A percentile compares a stretch with the other conserved stretches of the same genome.
phyloP scores from a whole-genome alignment of 306 rosid species.

The Vicia villosa region DNA sequence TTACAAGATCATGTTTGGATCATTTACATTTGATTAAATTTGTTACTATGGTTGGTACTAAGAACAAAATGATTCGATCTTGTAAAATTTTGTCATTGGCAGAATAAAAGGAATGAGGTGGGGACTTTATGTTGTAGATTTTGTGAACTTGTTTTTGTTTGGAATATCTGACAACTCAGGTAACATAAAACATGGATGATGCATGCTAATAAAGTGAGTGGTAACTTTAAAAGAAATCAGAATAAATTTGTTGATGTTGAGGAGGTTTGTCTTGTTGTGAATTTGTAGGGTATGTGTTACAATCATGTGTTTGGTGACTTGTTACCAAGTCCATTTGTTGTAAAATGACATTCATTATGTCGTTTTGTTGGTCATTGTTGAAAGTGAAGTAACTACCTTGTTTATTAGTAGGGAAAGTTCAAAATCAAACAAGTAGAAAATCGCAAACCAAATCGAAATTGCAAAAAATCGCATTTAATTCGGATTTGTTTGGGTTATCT shows the following conservation, averaged over 20 bases:
- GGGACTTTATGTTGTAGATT: constrained; percentile 14
- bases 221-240: neutral
- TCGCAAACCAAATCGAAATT: too few relatives aligned
- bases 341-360: neutral
- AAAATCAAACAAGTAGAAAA: too few relatives aligned
- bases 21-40: constrained; percentile 58
- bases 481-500: too few relatives aligned
- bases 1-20: constrained; percentile 50
- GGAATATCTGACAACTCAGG: neutral
- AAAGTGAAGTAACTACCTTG: neutral
- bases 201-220: constrained; percentile 2
- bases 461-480: too few relatives aligned
- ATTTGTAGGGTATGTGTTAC: constrained; percentile 1
- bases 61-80: constrained; percentile 14
- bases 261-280: constrained; percentile 11
- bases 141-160: constrained; percentile 1
- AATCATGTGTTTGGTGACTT: constrained; percentile 9
- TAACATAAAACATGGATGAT: constrained; percentile 5
- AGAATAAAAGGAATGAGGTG: constrained; percentile 20
- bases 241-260: constrained; percentile 3
- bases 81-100: constrained; percentile 18
- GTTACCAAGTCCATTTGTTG: neutral
- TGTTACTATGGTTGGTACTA: constrained; percentile 36
- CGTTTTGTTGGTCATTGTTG: neutral
- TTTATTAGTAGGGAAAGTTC: neutral